These are phyloP conservation scores for Podospora pseudopauciseta DNA, from an alignment of 495 filamentous ascomycete genomes.

Conservation along the genomic window DNA sequence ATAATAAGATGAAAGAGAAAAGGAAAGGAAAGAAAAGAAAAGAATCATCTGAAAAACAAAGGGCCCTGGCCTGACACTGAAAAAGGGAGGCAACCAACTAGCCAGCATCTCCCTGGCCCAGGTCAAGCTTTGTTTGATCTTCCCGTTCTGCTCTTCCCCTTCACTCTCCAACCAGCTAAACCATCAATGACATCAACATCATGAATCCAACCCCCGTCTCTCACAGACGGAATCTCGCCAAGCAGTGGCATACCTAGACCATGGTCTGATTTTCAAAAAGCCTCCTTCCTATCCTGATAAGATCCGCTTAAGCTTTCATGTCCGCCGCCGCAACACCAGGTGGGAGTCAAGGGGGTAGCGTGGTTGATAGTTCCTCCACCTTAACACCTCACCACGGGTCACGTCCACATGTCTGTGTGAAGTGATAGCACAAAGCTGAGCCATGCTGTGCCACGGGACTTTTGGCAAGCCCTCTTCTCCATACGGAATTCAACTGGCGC, in stretches of 20 bases:
- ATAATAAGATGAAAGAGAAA: too few relatives aligned
- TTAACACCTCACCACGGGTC: not conserved
- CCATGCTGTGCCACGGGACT: not conserved
- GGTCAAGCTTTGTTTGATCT: not conserved
- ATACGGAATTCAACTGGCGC: not conserved
- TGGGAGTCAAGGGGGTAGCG: not conserved
- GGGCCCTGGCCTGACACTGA: too few relatives aligned
- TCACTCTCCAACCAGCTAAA: not conserved
- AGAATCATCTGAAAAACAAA: too few relatives aligned
- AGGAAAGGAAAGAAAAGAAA: too few relatives aligned
- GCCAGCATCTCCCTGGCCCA: too few relatives aligned
- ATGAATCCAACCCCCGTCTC: not conserved
- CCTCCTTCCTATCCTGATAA: not conserved
- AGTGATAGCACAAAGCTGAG: not conserved
- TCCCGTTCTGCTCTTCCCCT: not conserved
- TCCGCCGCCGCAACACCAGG: not conserved
- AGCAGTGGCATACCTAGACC: not conserved
- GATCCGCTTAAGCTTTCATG: not conserved
- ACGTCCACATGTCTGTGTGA: not conserved
- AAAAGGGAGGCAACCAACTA: not conserved
- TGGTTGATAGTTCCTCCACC: not conserved
- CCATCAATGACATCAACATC: not conserved
- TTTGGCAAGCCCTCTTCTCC: not conserved
- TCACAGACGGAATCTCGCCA: not conserved
- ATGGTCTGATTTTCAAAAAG: not conserved